A percentile compares a stretch with the other conserved stretches of the same genome.
These are phyloP conservation scores for Orbilia brochopaga DNA, from an alignment of 2,329 filamentous ascomycete species.

Conservation along the genomic window DNA sequence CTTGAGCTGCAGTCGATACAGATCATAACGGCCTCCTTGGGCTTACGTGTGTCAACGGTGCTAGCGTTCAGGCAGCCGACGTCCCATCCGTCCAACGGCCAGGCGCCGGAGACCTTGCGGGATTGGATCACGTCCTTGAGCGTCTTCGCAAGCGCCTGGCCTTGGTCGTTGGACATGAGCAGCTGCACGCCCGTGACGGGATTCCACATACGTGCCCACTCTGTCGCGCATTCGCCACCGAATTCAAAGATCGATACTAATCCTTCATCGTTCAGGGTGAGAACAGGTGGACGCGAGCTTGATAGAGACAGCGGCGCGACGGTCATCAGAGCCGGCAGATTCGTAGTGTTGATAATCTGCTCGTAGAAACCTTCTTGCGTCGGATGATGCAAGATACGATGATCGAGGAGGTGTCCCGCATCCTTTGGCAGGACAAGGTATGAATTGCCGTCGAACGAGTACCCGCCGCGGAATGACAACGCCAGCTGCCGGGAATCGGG, in stretches of 20 bases:
- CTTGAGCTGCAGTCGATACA: conserved; percentile 49
- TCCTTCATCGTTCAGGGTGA: conserved; percentile 44
- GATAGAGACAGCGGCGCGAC: conserved; percentile 43
- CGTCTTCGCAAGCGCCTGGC: conserved; percentile 40
- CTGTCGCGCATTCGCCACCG: conserved; percentile 41
- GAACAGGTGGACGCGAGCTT: conserved; percentile 33
- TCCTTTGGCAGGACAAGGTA: conserved; percentile 43
- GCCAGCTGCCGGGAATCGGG: conserved; percentile 34
- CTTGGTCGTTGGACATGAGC: conserved; percentile 45
- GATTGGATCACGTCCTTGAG: conserved; percentile 43
- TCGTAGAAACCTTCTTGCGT: conserved; percentile 47
- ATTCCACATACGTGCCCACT: conserved; percentile 48
- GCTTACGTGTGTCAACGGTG: conserved; percentile 46
- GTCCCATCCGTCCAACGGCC: conserved; percentile 49
- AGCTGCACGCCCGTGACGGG: conserved; percentile 34
- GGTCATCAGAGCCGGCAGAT: conserved; percentile 32
- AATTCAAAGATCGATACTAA: conserved; percentile 45
- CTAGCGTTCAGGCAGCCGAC: conserved; percentile 47
- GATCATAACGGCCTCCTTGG: conserved; percentile 46
- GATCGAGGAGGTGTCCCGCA: conserved; percentile 29
- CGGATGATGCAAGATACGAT: conserved; percentile 43
- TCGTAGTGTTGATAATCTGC: conserved; percentile 48
- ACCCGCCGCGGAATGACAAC: conserved; percentile 31
- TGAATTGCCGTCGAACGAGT: conserved; percentile 38
- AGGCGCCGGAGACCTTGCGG: conserved; percentile 34